Conservation (phyloP, 2,329 filamentous ascomycete species). For the Botrytis fabae region DNA sequence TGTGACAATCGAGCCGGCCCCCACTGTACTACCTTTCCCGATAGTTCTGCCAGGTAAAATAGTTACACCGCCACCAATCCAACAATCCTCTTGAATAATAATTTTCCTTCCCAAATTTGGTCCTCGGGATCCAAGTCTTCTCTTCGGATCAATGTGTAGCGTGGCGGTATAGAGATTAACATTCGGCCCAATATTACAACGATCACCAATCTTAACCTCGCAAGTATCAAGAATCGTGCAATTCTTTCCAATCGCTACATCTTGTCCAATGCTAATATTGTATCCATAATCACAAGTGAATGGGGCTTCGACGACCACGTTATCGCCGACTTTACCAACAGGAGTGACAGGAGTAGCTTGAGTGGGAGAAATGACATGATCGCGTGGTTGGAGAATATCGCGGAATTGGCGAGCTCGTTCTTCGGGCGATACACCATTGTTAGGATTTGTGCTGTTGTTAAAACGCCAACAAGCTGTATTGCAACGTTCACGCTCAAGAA, state of each 20-base stretch:
- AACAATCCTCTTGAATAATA: slow-evolving; percentile 71
- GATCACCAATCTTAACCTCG: slow-evolving; percentile 76
- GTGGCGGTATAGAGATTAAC: slow-evolving; percentile 82
- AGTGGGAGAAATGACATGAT: slow-evolving; percentile 56
- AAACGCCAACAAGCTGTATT: slow-evolving; percentile 79
- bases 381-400: slow-evolving; percentile 67
- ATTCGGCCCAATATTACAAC: slow-evolving; percentile 75
- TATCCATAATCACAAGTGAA: slow-evolving; percentile 96
- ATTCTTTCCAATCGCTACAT: slow-evolving; percentile 78
- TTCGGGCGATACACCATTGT: slow-evolving; percentile 65
- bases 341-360: slow-evolving; percentile 54
- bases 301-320: slow-evolving; percentile 78
- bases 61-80: slow-evolving; percentile 61
- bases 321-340: slow-evolving; percentile 67
- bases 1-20: slow-evolving; percentile 56
- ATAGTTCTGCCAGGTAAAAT: slow-evolving; percentile 59
- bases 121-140: slow-evolving; percentile 71
- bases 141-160: slow-evolving; percentile 69
- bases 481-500: slow-evolving; percentile 82
- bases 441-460: slow-evolving; percentile 79
- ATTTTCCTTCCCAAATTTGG: slow-evolving; percentile 70
- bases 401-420: slow-evolving; percentile 71
- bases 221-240: slow-evolving; percentile 88
- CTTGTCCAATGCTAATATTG: slow-evolving; percentile 84
- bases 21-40: slow-evolving; percentile 53